Evolutionary conservation across 169 alveolate species (phyloP).

Genomic region (Plasmodium gaboni): DNA sequence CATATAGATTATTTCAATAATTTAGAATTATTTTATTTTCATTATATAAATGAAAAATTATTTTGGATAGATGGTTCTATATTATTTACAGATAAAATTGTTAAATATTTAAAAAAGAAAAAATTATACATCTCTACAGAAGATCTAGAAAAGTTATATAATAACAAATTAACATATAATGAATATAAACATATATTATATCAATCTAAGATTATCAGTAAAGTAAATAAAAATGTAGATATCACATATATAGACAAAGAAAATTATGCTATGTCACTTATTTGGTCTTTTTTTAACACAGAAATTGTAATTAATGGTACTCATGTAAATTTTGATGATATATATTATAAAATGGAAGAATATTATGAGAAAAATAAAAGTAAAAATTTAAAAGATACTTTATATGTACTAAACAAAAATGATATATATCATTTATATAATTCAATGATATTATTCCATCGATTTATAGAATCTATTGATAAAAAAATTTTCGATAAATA

Average conservation of each 20-base stretch:
- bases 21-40: conserved; percentile 40
- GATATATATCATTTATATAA: conserved; percentile 55
- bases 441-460: conserved; percentile 44
- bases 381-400: conserved; percentile 17
- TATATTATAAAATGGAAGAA: conserved; percentile 39
- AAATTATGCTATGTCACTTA: conserved; percentile 35
- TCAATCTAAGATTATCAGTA: conserved; percentile 14
- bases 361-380: background rate
- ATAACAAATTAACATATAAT: conserved; percentile 25
- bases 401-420: conserved; percentile 22
- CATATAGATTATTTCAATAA: conserved; percentile 57
- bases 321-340: conserved; percentile 37
- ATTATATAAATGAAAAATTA: conserved; percentile 24
- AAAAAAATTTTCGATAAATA: conserved; percentile 29
- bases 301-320: conserved; percentile 41
- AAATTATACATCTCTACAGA: conserved; percentile 32
- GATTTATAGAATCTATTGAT: conserved; percentile 56
- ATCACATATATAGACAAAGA: conserved; percentile 11
- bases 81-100: conserved; percentile 8
- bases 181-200: conserved; percentile 50
- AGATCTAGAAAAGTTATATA: conserved; percentile 14
- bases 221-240: conserved; percentile 5
- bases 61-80: conserved; percentile 70
- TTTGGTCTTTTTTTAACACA: conserved; percentile 63
- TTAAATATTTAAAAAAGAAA: background rate